Percentiles rank a stretch among this genome's conserved stretches.
Evolutionary conservation across 2,329 filamentous ascomycete genomes (phyloP).

Genomic region (Diaporthe capsici): DNA sequence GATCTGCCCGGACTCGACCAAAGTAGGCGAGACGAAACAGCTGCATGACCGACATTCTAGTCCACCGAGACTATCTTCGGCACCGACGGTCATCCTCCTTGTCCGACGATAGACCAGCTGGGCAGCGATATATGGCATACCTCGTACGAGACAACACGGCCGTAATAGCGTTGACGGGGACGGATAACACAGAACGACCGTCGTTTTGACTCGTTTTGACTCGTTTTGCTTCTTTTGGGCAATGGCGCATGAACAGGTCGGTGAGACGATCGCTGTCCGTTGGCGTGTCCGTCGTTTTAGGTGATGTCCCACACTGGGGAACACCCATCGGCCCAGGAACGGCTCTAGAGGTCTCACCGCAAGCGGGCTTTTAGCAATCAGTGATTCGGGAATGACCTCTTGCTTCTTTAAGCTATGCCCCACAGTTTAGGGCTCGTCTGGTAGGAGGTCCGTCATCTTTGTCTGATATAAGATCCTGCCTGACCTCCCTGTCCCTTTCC

Average conservation of each 20-base stretch:
- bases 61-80: slow-evolving; percentile 38
- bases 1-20: neutral
- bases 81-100: slow-evolving; percentile 36
- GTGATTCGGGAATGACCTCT: neutral
- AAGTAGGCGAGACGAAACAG: slow-evolving; percentile 10
- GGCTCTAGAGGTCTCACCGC: slow-evolving; percentile 14
- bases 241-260: slow-evolving; percentile 13
- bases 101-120: slow-evolving; percentile 18
- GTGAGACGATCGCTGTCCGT: slow-evolving; percentile 24
- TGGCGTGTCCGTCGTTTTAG: slow-evolving; percentile 21
- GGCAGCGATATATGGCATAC: neutral
- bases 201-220: slow-evolving; percentile 27
- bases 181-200: neutral
- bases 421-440: neutral
- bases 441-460: neutral
- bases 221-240: slow-evolving; percentile 25
- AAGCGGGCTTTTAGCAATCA: neutral
- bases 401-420: slow-evolving; percentile 21
- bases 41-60: slow-evolving; percentile 25
- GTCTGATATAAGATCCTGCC: slow-evolving; percentile 1
- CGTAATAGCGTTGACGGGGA: neutral
- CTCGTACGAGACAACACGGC: slow-evolving; percentile 12
- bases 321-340: neutral
- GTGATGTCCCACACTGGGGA: neutral
- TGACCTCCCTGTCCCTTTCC: neutral